Base-by-base conservation (phyloP, 2,329 filamentous ascomycete species). In the Phaeosphaeria sp. region DNA sequence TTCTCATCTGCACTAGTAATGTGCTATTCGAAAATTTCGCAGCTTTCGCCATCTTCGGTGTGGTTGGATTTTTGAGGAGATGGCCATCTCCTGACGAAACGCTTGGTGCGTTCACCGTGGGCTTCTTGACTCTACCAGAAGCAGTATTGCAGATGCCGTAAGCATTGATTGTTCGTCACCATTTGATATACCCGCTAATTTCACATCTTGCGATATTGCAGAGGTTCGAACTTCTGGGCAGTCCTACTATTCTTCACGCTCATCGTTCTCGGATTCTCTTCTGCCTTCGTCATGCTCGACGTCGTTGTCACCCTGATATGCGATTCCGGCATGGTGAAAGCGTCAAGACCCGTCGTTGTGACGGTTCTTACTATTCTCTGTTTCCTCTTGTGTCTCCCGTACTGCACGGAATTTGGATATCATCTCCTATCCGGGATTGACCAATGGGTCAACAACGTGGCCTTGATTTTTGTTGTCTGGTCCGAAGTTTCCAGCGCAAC, bases 211-310 rank as follows among this genome's bases (percentile, higher is more conserved):
- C 5, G 3, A 21, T 20, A 18, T 43, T 6, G n/a, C 20, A 43
- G 41, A 0, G 84, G 80, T 0, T 77, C 84, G 2, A 85, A 85
- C 43, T 86, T 84, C 60, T 87, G 84, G 84, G 83, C 84, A 0
- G 75, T 86, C n/a, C 73, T 84, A 0, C 72, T 87, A 1, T 87
- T 87, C 69, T 85, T 87, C 57, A 87, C 84, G 0, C 77, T 87
- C 6, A 81, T 86, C 57, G 81, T 87, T 0, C 79, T 87, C 0
- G 85, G 85, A 0, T 85, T 85, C 65, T 84, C 82, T 56, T 87
- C 84, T 0, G 83, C 85, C 0, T 87, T 87, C 57, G 84, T 84
- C 48, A 85, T 87, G 83, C 72, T 87, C 6, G 85, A 87, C 62
- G 84, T 83, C 4, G 78, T 83, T 4, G 82, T 83, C 7, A 87